These are phyloP conservation scores for Ascoidea tarda DNA, from an alignment of 805 yeast species.

Conservation along the genomic window DNA sequence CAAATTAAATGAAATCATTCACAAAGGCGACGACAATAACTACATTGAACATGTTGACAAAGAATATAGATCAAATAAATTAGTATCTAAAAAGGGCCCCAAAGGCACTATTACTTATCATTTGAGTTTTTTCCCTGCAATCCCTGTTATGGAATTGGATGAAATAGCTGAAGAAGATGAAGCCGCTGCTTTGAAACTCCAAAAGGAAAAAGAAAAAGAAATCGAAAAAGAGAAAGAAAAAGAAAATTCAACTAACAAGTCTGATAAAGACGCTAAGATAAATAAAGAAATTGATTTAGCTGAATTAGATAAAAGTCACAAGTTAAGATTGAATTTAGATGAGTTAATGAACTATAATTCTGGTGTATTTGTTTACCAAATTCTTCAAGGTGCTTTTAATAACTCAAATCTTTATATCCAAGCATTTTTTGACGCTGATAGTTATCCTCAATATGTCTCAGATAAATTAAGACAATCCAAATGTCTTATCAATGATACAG, in stretches of 20 bases:
- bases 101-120: constrained; percentile 65
- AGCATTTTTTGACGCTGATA: constrained; percentile 61
- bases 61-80: constrained; percentile 41
- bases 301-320: constrained; percentile 22
- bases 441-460: constrained; percentile 48
- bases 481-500: constrained; percentile 32
- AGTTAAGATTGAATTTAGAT: constrained; percentile 38
- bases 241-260: constrained; percentile 5
- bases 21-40: constrained; percentile 48
- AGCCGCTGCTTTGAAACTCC: constrained; percentile 11
- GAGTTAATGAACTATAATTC: constrained; percentile 44
- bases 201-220: constrained; percentile 11
- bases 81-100: constrained; percentile 67
- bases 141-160: constrained; percentile 66
- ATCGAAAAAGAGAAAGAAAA: constrained; percentile 22
- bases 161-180: constrained; percentile 48
- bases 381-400: constrained; percentile 43
- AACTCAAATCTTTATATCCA: constrained; percentile 54
- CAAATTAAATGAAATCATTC: constrained; percentile 50
- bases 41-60: constrained; percentile 44
- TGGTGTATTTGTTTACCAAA: constrained; percentile 64
- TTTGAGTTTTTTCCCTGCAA: constrained; percentile 70
- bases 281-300: constrained; percentile 19
- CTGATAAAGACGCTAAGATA: constrained; percentile 15
- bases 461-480: constrained; percentile 27